Base-by-base conservation (phyloP, 305 asterid genomes). In the Fraxinus latifolia region DNA sequence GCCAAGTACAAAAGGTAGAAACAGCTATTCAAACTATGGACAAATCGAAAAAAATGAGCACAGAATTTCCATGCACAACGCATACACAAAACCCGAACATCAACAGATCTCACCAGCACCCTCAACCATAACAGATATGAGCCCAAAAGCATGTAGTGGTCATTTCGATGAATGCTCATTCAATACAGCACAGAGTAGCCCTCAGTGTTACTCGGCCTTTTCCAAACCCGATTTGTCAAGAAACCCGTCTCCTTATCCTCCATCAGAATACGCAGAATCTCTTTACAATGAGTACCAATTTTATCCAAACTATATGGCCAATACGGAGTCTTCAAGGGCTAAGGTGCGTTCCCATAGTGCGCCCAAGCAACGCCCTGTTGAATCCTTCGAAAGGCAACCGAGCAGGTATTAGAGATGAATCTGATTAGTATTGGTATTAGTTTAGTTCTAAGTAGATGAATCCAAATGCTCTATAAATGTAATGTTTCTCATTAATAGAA, bases 281-380 rank as follows among this genome's bases (percentile, higher is more conserved):
- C 85, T 90, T 29, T 88, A 84, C 89, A 84, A 62, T 25, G 97
- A 91, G 68, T 91, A 85, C 31, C 89, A 90, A 0, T 93, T 92
- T 79, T 89, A 89, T 84, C 99, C 99, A 2, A 91, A 86, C 82
- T 95, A 95, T 85, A 95, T 95, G 97, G 92, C 99, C 8, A 92
- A 92, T 81, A 95, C 99, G 0, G 87, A 95, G 85, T 95, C 99
- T 12, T 95, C 99, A 0, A 82, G 91, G 83, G 98, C 98, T 34
- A 95, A 95, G 81, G 97, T 85, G 7, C 90, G 99, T 62, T 95
- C 98, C 25, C 99, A 95, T 9, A 95, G 99, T 44, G 98, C 97
- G 15, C 99, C 99, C 15, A 95, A 94, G 85, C 95, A 91, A 75
- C 86, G 98, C 79, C 97, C 97, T 0, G 77, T 34, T 6, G 99